phyloP scores from a whole-genome alignment of 176 grass and related monocot species.

The Melocanna baccifera region DNA sequence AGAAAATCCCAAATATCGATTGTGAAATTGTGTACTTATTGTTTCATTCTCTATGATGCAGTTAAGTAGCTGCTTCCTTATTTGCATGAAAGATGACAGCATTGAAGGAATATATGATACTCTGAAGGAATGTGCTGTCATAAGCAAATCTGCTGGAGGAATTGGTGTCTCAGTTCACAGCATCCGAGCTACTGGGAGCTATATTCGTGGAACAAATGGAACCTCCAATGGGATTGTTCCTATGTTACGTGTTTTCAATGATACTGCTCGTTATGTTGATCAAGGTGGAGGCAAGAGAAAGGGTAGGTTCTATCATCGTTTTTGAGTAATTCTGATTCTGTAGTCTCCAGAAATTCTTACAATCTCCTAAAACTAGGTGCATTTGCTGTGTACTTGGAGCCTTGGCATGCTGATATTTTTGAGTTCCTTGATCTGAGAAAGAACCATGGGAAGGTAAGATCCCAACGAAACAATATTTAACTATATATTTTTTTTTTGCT shows the following conservation, averaged over 20 bases:
- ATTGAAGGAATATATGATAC: conserved; percentile 99
- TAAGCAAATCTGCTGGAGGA: conserved; percentile 95
- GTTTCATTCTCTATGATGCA: conserved; percentile 25
- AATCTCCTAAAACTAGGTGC: conserved; percentile 50
- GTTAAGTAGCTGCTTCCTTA: conserved; percentile 93
- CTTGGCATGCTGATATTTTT: conserved; percentile 98
- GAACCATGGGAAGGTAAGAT: conserved; percentile 92
- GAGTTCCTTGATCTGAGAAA: conserved; percentile 95
- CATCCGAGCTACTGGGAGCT: conserved; percentile 80
- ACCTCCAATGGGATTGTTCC: conserved; percentile 92
- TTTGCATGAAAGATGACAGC: conserved; percentile 99
- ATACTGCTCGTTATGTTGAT: conserved; percentile 98
- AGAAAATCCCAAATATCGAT: background rate
- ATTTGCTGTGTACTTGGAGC: conserved; percentile 92
- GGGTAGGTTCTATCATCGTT: conserved; percentile 35
- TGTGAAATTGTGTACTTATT: conserved; percentile 3
- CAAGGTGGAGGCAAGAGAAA: conserved; percentile 96
- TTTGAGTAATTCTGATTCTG: background rate
- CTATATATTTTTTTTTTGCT: background rate
- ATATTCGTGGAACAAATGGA: conserved; percentile 91
- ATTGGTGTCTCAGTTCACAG: conserved; percentile 93
- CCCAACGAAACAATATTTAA: background rate
- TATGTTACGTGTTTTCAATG: conserved; percentile 94
- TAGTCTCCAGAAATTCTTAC: conserved; percentile 3
- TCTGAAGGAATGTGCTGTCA: conserved; percentile 87